These are phyloP conservation scores for Carex cristatella DNA, from an alignment of 176 grass and related monocot species.

Conservation along the genomic window DNA sequence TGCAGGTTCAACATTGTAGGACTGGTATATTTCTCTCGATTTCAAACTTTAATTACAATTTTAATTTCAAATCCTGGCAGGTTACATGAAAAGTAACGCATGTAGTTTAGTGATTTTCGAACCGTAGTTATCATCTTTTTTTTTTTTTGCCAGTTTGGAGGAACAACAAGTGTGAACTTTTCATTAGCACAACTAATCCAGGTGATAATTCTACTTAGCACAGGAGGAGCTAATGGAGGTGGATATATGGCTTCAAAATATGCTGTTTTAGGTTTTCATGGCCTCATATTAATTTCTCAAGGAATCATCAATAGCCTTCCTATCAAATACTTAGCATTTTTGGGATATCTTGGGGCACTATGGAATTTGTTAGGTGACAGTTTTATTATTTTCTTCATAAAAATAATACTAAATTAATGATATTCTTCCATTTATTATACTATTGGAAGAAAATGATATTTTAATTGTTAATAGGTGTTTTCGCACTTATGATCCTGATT, in stretches of 20 bases:
- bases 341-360: slow-evolving; percentile 46
- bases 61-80: background rate
- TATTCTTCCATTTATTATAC: background rate
- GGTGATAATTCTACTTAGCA: slow-evolving; percentile 63
- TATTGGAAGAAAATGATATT: too few species aligned
- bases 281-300: slow-evolving; percentile 38
- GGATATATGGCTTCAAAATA: slow-evolving; percentile 74
- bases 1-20: slow-evolving; percentile 50
- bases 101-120: background rate
- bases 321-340: slow-evolving; percentile 43
- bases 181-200: slow-evolving; percentile 64
- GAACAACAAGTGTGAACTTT: slow-evolving; percentile 56
- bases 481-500: slow-evolving; percentile 46
- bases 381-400: slow-evolving; percentile 2
- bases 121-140: background rate
- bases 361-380: slow-evolving; percentile 50
- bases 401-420: background rate
- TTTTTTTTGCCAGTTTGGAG: slow-evolving; percentile 42
- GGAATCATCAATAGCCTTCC: slow-evolving; percentile 69
- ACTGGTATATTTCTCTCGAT: slow-evolving; percentile 2
- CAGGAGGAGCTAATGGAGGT: slow-evolving; percentile 51
- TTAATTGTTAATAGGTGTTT: slow-evolving; percentile 17
- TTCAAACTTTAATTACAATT: background rate
- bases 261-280: slow-evolving; percentile 48
- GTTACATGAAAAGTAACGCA: background rate